Evolutionary conservation across 805 yeast genomes (phyloP).

Genomic region (Suhomyces sp.): DNA sequence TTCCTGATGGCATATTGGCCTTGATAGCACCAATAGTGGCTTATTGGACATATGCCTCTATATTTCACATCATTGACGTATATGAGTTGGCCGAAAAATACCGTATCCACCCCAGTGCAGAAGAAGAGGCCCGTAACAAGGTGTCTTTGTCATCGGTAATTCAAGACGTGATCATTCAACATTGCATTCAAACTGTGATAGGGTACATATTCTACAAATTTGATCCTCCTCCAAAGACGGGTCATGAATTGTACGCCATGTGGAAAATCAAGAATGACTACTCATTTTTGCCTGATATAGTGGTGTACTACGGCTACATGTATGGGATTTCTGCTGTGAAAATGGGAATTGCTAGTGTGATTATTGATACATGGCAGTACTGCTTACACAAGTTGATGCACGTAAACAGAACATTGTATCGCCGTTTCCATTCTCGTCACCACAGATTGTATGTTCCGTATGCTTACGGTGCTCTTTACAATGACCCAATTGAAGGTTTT

Average conservation of each 20-base stretch:
- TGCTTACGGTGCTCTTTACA: constrained; percentile 94
- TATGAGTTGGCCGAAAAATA: constrained; percentile 74
- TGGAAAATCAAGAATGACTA: constrained; percentile 44
- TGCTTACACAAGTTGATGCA: constrained; percentile 90
- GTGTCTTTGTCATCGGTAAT: constrained; percentile 69
- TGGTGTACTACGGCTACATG: constrained; percentile 54
- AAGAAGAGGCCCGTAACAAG: constrained; percentile 70
- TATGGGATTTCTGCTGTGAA: constrained; percentile 62
- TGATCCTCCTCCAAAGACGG: constrained; percentile 57
- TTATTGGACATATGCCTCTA: constrained; percentile 75
- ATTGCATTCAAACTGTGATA: constrained; percentile 70
- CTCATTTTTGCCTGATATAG: constrained; percentile 43
- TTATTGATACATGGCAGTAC: constrained; percentile 96
- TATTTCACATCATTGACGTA: constrained; percentile 75
- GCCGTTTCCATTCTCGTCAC: constrained; percentile 87
- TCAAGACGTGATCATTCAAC: constrained; percentile 81
- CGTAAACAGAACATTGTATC: constrained; percentile 68
- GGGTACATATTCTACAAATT: constrained; percentile 55
- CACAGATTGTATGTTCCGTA: constrained; percentile 94
- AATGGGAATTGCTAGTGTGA: constrained; percentile 58
- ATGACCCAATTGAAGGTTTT: constrained; percentile 92
- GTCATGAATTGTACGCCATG: constrained; percentile 45
- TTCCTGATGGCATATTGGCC: constrained; percentile 73
- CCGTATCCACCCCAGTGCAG: constrained; percentile 91
- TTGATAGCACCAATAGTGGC: constrained; percentile 72